Conservation (phyloP, 202 grass and related monocot genomes). For the Saccharum hybrid region DNA sequence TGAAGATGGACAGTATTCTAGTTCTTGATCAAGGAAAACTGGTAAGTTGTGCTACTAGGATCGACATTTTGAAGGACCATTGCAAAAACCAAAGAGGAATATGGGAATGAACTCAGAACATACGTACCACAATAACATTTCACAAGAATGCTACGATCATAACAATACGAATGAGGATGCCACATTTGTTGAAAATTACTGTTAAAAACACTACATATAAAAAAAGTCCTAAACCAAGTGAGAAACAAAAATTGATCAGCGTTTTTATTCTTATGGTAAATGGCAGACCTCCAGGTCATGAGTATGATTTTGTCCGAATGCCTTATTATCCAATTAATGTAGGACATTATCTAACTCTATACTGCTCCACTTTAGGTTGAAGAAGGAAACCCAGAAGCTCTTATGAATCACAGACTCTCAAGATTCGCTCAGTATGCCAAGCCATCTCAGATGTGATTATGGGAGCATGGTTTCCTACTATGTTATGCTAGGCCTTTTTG, state of each 20-base stretch:
- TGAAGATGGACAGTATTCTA: conserved; percentile 84
- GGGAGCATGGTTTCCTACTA: conserved; percentile 1
- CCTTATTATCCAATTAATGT: background rate
- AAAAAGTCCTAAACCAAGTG: background rate
- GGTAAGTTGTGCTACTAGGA: conserved; percentile 46
- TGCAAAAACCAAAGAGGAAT: background rate
- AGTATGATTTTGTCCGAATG: background rate
- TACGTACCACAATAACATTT: background rate
- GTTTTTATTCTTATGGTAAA: too few relatives aligned
- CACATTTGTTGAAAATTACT: background rate
- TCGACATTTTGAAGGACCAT: conserved; percentile 13
- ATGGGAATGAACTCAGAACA: background rate
- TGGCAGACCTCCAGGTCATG: background rate
- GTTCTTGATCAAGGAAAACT: conserved; percentile 83
- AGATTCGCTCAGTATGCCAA: conserved; percentile 78
- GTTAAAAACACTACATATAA: background rate
- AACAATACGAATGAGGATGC: background rate
- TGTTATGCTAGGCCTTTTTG: background rate
- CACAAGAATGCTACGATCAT: background rate
- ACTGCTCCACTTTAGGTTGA: conserved; percentile 63
- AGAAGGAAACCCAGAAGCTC: conserved; percentile 72
- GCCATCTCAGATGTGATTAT: conserved; percentile 70
- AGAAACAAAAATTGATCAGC: background rate
- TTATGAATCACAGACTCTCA: conserved; percentile 60
- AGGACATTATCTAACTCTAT: conserved; percentile 17